These are phyloP conservation scores for Agroathelia rolfsii DNA, from an alignment of 1,284 basidiomycete genomes.

Conservation along the genomic window DNA sequence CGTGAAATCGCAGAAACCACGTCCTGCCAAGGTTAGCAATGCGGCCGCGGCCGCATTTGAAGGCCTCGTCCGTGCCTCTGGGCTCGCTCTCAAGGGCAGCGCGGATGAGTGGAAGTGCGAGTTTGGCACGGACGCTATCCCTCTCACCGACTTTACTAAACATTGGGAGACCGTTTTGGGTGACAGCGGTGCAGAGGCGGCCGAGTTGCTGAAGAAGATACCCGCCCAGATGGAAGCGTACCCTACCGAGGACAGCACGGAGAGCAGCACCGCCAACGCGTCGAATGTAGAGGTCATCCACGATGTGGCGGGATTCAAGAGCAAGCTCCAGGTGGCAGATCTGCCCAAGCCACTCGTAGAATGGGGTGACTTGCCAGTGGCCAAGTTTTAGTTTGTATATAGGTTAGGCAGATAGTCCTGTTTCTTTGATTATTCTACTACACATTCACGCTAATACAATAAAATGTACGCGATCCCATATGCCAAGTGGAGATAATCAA, in stretches of 20 bases:
- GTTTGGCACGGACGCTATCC: slow-evolving; percentile 33
- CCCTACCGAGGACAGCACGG: slow-evolving; percentile 37
- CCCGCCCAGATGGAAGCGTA: slow-evolving; percentile 43
- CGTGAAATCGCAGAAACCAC: slow-evolving; percentile 59
- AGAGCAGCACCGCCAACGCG: too few species aligned
- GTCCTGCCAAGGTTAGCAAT: slow-evolving; percentile 50
- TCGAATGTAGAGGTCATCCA: slow-evolving; percentile 59
- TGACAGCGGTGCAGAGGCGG: slow-evolving; percentile 34
- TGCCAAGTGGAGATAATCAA: not conserved
- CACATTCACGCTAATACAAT: too few species aligned
- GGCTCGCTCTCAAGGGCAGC: slow-evolving; percentile 41
- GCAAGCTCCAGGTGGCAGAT: slow-evolving; percentile 38
- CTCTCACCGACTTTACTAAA: slow-evolving; percentile 36
- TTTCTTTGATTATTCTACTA: too few species aligned
- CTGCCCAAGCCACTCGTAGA: slow-evolving; percentile 50
- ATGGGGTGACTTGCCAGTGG: slow-evolving; percentile 58
- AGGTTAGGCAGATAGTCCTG: too few species aligned
- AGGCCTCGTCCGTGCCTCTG: slow-evolving; percentile 38
- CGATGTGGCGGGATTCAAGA: slow-evolving; percentile 69
- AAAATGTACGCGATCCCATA: too few species aligned
- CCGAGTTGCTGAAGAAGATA: slow-evolving; percentile 40
- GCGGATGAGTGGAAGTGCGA: slow-evolving; percentile 39
- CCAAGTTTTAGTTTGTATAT: slow-evolving; percentile 33
- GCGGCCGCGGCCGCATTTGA: slow-evolving; percentile 61
- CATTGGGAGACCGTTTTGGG: slow-evolving; percentile 50